A percentile compares a stretch with the other conserved stretches of the same genome.
These are phyloP conservation scores for Cercospora citrullina DNA, from an alignment of 2,329 filamentous ascomycete species.

Conservation along the genomic window DNA sequence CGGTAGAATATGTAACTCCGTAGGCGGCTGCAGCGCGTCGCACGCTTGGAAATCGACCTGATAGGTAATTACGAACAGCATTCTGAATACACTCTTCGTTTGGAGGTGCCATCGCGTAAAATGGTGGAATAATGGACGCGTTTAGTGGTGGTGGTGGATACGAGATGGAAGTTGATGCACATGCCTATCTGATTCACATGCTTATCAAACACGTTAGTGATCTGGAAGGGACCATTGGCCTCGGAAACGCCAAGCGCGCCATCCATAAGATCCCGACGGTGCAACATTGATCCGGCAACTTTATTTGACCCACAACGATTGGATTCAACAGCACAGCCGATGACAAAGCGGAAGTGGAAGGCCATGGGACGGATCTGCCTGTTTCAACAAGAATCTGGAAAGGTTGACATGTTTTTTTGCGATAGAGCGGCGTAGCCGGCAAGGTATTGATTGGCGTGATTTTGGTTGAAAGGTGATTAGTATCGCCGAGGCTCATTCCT, in stretches of 20 bases:
- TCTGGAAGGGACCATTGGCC: neutral
- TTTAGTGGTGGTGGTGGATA: too few relatives aligned
- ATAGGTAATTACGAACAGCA: too few relatives aligned
- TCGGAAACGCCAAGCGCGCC: neutral
- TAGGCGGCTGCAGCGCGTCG: too few relatives aligned
- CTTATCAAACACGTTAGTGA: too few relatives aligned
- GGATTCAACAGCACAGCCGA: neutral
- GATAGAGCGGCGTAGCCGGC: neutral
- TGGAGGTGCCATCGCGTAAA: too few relatives aligned
- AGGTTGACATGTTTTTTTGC: neutral
- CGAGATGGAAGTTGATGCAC: too few relatives aligned
- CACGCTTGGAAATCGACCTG: too few relatives aligned
- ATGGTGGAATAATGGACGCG: too few relatives aligned
- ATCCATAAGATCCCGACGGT: neutral
- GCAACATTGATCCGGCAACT: neutral
- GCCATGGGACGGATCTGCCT: neutral
- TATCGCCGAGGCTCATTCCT: neutral
- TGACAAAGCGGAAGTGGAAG: neutral
- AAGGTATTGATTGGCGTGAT: neutral
- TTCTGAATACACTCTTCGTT: too few relatives aligned
- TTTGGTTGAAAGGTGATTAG: neutral
- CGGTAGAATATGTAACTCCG: too few relatives aligned
- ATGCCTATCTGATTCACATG: too few relatives aligned
- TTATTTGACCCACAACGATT: neutral
- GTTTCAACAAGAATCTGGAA: neutral